These are phyloP conservation scores for Zygosaccharomyces bailii DNA, from an alignment of 805 yeast genomes.

Conservation along the genomic window DNA sequence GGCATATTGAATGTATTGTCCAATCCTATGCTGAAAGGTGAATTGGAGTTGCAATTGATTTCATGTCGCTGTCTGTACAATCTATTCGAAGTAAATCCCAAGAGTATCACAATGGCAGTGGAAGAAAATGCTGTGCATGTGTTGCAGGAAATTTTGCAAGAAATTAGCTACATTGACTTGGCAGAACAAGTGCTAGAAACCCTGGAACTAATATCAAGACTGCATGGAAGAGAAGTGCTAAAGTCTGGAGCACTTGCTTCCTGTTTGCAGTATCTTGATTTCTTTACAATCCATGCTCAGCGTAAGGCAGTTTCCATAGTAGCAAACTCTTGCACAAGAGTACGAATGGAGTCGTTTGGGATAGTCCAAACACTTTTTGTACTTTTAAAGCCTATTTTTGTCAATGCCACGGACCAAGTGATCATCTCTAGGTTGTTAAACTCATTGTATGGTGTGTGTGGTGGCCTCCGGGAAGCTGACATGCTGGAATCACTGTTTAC, in stretches of 20 bases:
- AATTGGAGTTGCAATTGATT: slow-evolving; percentile 75
- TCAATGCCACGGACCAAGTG: slow-evolving; percentile 49
- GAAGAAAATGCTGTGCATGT: slow-evolving; percentile 62
- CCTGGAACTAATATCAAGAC: slow-evolving; percentile 60
- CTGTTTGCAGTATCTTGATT: slow-evolving; percentile 73
- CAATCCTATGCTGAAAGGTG: slow-evolving; percentile 55
- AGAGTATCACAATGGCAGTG: slow-evolving; percentile 59
- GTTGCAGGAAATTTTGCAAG: slow-evolving; percentile 61
- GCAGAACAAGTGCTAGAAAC: slow-evolving; percentile 89
- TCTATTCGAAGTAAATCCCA: slow-evolving; percentile 68
- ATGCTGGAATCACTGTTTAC: slow-evolving; percentile 27
- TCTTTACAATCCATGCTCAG: slow-evolving; percentile 86
- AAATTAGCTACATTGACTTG: slow-evolving; percentile 79
- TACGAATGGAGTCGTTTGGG: slow-evolving; percentile 44
- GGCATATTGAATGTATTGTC: slow-evolving; percentile 56
- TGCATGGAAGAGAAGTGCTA: slow-evolving; percentile 50
- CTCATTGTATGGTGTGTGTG: slow-evolving; percentile 28
- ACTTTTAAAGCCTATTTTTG: slow-evolving; percentile 50
- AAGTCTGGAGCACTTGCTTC: slow-evolving; percentile 57
- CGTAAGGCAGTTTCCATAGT: slow-evolving; percentile 71
- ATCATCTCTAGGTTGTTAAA: slow-evolving; percentile 24
- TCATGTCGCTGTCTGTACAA: slow-evolving; percentile 84
- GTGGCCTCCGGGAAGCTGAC: slow-evolving; percentile 20
- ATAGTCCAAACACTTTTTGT: slow-evolving; percentile 57
- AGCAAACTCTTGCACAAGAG: slow-evolving; percentile 59